These are phyloP conservation scores for Calonectria crousiana DNA, from an alignment of 2,329 filamentous ascomycete species.

Conservation along the genomic window DNA sequence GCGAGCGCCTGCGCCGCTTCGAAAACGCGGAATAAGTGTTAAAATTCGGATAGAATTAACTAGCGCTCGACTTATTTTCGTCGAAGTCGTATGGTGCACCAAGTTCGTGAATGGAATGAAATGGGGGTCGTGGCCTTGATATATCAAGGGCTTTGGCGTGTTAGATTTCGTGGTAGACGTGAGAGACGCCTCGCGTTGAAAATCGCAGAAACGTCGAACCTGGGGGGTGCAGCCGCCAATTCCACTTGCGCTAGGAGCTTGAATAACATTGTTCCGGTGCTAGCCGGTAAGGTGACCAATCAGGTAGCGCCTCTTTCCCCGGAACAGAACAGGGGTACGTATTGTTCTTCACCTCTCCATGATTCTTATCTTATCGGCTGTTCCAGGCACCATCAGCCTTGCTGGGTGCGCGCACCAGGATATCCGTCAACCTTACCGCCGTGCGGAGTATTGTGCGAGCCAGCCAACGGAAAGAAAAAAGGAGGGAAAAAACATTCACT, in stretches of 20 bases:
- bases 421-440: not conserved
- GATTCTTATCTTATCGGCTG: conserved; percentile 10
- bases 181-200: conserved; percentile 52
- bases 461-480: not conserved
- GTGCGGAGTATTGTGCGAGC: not conserved
- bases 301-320: conserved; percentile 17
- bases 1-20: conserved; percentile 26
- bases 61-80: conserved; percentile 3
- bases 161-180: conserved; percentile 33
- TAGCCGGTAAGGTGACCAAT: conserved; percentile 21
- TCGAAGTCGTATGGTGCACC: conserved; percentile 9
- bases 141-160: conserved; percentile 23
- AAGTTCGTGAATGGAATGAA: conserved; percentile 21
- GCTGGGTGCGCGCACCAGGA: not conserved
- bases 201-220: conserved; percentile 53
- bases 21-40: conserved; percentile 10
- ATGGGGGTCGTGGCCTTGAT: conserved; percentile 13
- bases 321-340: not conserved
- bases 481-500: not conserved
- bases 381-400: not conserved
- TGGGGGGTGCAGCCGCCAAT: conserved; percentile 56
- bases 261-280: conserved; percentile 52
- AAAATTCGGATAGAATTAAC: not conserved
- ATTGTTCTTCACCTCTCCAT: conserved; percentile 1
- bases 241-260: conserved; percentile 55